phyloP scores from a whole-genome alignment of 2,329 filamentous ascomycete genomes.

The Dothistroma septosporum region DNA sequence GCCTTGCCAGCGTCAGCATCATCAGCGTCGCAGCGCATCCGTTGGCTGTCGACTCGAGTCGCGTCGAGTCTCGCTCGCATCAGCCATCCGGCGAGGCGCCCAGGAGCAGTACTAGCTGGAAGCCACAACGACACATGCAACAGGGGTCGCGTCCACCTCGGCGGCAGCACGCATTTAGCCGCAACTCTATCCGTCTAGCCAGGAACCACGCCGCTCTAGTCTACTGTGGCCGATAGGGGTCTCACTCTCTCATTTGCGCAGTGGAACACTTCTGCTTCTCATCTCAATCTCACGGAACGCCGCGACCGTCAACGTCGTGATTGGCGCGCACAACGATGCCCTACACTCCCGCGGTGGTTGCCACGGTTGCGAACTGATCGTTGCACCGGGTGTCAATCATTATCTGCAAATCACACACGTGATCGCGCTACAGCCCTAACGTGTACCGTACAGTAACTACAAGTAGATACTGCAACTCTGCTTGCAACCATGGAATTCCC shows the following conservation, averaged over 20 bases:
- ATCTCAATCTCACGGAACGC: neutral
- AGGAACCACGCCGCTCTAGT: conserved; percentile 6
- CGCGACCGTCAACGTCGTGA: neutral
- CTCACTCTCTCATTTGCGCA: neutral
- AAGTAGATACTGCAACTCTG: neutral
- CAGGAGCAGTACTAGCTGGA: neutral
- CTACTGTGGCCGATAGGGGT: neutral
- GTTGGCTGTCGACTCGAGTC: too few species aligned
- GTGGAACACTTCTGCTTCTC: neutral
- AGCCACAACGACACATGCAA: too few species aligned
- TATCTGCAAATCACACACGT: neutral
- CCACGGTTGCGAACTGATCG: neutral
- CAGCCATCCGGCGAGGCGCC: neutral
- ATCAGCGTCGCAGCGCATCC: neutral
- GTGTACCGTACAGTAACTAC: neutral
- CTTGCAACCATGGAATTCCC: neutral
- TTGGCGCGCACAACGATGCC: neutral
- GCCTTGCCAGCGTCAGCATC: neutral
- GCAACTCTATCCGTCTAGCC: conserved; percentile 2
- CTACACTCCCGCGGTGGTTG: neutral
- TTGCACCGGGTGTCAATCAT: neutral
- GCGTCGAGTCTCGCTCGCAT: neutral
- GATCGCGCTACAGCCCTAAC: neutral
- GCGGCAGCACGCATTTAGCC: neutral
- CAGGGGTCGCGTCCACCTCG: neutral